Evolutionary conservation across 768 basidiomycete species (phyloP), one percentile per base, ranked within the genome.

Genomic region (Tephrocybe sp.): DNA sequence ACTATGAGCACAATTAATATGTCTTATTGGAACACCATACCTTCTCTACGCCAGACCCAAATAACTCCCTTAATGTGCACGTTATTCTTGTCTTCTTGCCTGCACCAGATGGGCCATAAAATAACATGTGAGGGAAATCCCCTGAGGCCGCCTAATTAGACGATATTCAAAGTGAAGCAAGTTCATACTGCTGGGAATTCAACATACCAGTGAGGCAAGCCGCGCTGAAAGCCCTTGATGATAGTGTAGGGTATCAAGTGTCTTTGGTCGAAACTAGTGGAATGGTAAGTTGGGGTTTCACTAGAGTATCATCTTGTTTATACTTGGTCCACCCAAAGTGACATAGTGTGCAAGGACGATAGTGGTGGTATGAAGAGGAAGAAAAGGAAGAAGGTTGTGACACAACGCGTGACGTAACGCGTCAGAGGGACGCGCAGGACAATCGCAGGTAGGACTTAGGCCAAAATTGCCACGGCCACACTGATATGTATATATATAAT

Each of bases 41-140:
- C 77, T 95, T 98, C 67, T 98, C 96, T 1, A 87, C 92, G 1
- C 95, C 92, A 39, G 82, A 75, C 0, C 96, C 97, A 70, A 93
- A 99, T 44, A 98, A 67, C 60, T 97, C 86, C 56, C 87, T 75
- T 51, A 99, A 66, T 5, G 92, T 95, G 55, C 89, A 91, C 59
- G 87, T 86, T 60, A 98, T 93, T 33, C 96, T 78, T 39, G 96
- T 98, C 79, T 99, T 99, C 76, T 98, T 98, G 13, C 96, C 96
- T 12, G 96, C 93, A 17, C 96, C 96, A 4, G 91, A 91, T 8
- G 96, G 96, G 0, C 96, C 96, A 63, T 98, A 99, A 73, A 98
- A 96, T 1, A 99, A 81, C 74, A 97, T 85, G 65, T 99, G 96
- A 7, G 96, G 96, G 65, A 99, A 98, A 73, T 98, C 95, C 0